Base-by-base conservation (phyloP, 176 grass and related monocot genomes). In the Tillandsia leiboldiana region DNA sequence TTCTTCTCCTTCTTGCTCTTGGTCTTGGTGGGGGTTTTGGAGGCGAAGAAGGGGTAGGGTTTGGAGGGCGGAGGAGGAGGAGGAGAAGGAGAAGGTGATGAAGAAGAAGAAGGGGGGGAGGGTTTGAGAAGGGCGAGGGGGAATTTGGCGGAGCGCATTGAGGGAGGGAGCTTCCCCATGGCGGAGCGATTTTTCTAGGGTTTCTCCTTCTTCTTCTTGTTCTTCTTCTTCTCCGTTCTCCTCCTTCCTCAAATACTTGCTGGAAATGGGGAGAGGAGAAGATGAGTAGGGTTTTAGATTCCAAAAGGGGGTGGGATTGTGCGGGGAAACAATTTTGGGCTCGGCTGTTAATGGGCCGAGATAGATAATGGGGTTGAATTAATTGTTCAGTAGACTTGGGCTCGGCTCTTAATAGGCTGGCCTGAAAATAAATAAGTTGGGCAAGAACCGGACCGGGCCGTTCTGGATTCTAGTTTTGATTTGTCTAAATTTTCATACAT, bases 111-210 rank as follows among this genome's bases (percentile, higher is more conserved):
- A 42, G 81, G 24, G 49, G 82, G 18, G 0, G 79, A 63, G 42
- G 79, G 74, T 47, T 61, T 69, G 75, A 79, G 50, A 69, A 85
- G 14, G 27, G 79, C 50, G 49, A 84, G 27, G 26, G 86, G 64
- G 12, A 76, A 11, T 75, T 86, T 96, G 12, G 86, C 63, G 20
- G 86, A 79, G 69, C 91, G 87, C 76, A 87, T 73, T 73, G 84
- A 75, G 11, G 79, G 85, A 81, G 68, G 70, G 51, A 63, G 8
- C 81, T 81, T 91, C 42, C 86, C 92, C 83, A 89, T 96, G 68
- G 27, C 15, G 56, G 52, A n/a, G 33, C 4, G 4, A 42, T 42
- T 42, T 5, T 42, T 61, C 18, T 2, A n/a, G 56, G 17, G 6
- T 59, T 59, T 20, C 10, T 59, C 7, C 14, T 22, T 18, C 14